Conservation (phyloP, 495 filamentous ascomycete species). For the Penicillium samsonianum region DNA sequence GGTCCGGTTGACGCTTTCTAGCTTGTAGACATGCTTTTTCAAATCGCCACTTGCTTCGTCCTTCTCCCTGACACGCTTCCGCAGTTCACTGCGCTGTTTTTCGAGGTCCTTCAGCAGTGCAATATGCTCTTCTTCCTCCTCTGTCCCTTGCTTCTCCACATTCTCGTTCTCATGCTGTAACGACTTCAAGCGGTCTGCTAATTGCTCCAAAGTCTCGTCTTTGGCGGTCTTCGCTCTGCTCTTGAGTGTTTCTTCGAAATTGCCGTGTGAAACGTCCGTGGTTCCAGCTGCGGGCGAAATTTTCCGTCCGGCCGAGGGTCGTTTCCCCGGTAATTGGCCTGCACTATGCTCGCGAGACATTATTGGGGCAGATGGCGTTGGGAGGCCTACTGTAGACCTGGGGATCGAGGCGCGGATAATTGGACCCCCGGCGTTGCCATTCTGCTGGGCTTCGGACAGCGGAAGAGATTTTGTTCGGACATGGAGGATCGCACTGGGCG, state of each 20-base stretch:
- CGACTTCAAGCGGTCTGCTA: slow-evolving; percentile 70
- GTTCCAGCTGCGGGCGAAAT: slow-evolving; percentile 71
- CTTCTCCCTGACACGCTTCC: slow-evolving; percentile 74
- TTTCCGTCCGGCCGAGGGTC: slow-evolving; percentile 70
- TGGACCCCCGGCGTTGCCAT: slow-evolving; percentile 44
- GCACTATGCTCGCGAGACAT: slow-evolving; percentile 65
- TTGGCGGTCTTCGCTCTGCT: slow-evolving; percentile 30
- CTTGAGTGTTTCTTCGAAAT: slow-evolving; percentile 43
- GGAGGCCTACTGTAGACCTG: slow-evolving; percentile 53
- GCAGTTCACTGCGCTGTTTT: slow-evolving; percentile 71
- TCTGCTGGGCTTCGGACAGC: slow-evolving; percentile 52
- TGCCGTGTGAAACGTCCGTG: slow-evolving; percentile 44
- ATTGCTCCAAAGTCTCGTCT: slow-evolving; percentile 50
- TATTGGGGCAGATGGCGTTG: slow-evolving; percentile 51
- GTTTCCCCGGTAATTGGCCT: slow-evolving; percentile 57
- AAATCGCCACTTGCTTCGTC: slow-evolving; percentile 82
- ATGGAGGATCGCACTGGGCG: slow-evolving; percentile 80
- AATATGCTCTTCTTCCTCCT: slow-evolving; percentile 75
- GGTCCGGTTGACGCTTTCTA: slow-evolving; percentile 81
- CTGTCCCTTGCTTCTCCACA: slow-evolving; percentile 60
- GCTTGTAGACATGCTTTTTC: slow-evolving; percentile 73
- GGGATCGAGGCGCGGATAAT: slow-evolving; percentile 47
- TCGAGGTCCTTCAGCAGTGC: slow-evolving; percentile 57
- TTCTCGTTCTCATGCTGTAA: slow-evolving; percentile 76
- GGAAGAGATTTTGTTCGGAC: slow-evolving; percentile 67